A percentile compares a stretch with the other conserved stretches of the same genome.
Conservation (phyloP, 2,329 filamentous ascomycete genomes). For the Fusarium odoratissimum region DNA sequence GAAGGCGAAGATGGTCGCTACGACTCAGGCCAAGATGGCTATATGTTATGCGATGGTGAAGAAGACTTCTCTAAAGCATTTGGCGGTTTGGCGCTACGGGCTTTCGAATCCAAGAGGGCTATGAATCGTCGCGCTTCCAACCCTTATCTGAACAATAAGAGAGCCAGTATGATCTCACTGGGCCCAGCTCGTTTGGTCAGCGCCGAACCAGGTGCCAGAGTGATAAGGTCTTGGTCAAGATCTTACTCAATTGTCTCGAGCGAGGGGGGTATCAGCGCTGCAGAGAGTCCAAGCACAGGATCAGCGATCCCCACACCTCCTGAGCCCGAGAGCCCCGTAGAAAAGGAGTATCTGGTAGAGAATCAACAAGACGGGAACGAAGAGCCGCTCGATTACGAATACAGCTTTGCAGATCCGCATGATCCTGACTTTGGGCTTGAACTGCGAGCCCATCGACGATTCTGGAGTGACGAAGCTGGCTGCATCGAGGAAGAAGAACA, state of each 20-base stretch:
- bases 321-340: slow-evolving; percentile 51
- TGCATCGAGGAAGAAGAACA: slow-evolving; percentile 54
- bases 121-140: slow-evolving; percentile 39
- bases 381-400: slow-evolving; percentile 46
- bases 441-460: slow-evolving; percentile 51
- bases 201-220: slow-evolving; percentile 30
- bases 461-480: slow-evolving; percentile 50
- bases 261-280: slow-evolving; percentile 52
- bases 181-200: slow-evolving; percentile 38
- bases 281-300: slow-evolving; percentile 51
- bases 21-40: slow-evolving; percentile 27
- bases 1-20: slow-evolving; percentile 43
- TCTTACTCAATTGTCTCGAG: slow-evolving; percentile 51
- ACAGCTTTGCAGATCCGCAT: slow-evolving; percentile 46
- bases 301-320: slow-evolving; percentile 53
- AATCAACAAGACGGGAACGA: slow-evolving; percentile 38
- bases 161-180: slow-evolving; percentile 40
- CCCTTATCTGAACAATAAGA: slow-evolving; percentile 35
- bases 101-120: slow-evolving; percentile 45
- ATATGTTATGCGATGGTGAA: slow-evolving; percentile 40
- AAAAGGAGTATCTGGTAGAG: slow-evolving; percentile 42
- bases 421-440: slow-evolving; percentile 51
- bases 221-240: slow-evolving; percentile 40
- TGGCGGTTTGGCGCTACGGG: slow-evolving; percentile 52
- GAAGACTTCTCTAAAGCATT: slow-evolving; percentile 49